Percentiles rank a stretch among this genome's conserved stretches.
phyloP scores from a whole-genome alignment of 305 asterid genomes.

The Fraxinus floribunda region DNA sequence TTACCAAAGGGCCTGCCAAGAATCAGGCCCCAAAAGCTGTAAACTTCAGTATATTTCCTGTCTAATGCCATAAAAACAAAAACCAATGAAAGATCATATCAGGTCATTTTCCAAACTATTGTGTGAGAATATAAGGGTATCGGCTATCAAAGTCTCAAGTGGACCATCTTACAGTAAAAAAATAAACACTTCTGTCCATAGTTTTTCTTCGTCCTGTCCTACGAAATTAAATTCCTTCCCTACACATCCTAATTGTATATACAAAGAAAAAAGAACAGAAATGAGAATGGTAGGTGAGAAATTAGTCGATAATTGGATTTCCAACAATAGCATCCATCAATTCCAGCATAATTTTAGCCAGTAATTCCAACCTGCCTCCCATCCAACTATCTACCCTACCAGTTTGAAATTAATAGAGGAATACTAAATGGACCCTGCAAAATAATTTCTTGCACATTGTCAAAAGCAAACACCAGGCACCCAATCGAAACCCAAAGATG shows the following conservation, averaged over 20 bases:
- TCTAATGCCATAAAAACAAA: not conserved
- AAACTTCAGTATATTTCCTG: not conserved
- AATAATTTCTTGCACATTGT: not conserved
- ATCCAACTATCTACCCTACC: slow-evolving; percentile 26
- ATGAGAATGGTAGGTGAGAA: slow-evolving; percentile 15
- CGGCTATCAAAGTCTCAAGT: not conserved
- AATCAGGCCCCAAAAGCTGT: not conserved
- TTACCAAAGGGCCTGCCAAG: not conserved
- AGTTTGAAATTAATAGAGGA: slow-evolving; percentile 11
- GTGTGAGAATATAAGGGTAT: not conserved
- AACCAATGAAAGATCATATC: not conserved
- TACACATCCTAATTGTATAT: not conserved
- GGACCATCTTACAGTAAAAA: not conserved
- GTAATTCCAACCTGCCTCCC: slow-evolving; percentile 9
- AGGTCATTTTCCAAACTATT: not conserved
- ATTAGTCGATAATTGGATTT: slow-evolving; percentile 5
- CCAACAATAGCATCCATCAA: slow-evolving; percentile 5
- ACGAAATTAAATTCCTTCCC: not conserved
- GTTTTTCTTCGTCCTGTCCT: not conserved
- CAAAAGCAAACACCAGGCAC: not conserved
- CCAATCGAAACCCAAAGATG: not conserved
- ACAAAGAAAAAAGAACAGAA: not conserved
- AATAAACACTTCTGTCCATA: not conserved
- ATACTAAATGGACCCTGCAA: slow-evolving; percentile 6
- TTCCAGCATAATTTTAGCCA: not conserved